Evolutionary conservation across 805 yeast species (phyloP).

Genomic region (Sugiyamaella valdiviana): DNA sequence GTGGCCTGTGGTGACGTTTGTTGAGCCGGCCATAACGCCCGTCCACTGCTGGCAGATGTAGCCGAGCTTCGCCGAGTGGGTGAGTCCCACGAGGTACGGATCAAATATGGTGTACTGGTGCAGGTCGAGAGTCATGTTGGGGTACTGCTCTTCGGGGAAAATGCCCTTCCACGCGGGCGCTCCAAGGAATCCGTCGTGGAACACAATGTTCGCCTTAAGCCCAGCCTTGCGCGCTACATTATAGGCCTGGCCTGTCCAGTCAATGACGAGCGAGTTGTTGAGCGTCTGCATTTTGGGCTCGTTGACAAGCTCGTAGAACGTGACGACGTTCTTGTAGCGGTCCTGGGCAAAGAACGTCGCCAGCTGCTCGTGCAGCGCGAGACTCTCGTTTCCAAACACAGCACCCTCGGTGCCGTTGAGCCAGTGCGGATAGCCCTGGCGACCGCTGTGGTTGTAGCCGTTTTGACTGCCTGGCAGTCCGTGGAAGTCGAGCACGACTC

Average conservation of each 20-base stretch:
- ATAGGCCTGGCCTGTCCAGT: conserved; percentile 52
- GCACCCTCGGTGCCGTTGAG: conserved; percentile 43
- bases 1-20: conserved; percentile 53
- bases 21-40: conserved; percentile 44
- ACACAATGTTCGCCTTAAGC: conserved; percentile 46
- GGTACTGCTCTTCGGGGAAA: conserved; percentile 39
- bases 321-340: conserved; percentile 58
- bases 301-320: conserved; percentile 74
- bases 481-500: conserved; percentile 72
- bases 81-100: conserved; percentile 21
- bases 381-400: conserved; percentile 38
- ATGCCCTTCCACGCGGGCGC: conserved; percentile 56
- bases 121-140: conserved; percentile 71
- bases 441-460: conserved; percentile 79
- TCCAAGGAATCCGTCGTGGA: conserved; percentile 73
- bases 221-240: conserved; percentile 46
- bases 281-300: conserved; percentile 54
- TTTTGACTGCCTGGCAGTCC: conserved; percentile 83
- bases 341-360: conserved; percentile 56
- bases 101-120: conserved; percentile 80
- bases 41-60: conserved; percentile 45
- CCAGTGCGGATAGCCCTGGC: conserved; percentile 41
- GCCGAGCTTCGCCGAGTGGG: conserved; percentile 29
- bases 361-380: conserved; percentile 47
- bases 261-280: conserved; percentile 53